phyloP scores from a whole-genome alignment of 495 filamentous ascomycete genomes.

The Chaetomium fimeti region DNA sequence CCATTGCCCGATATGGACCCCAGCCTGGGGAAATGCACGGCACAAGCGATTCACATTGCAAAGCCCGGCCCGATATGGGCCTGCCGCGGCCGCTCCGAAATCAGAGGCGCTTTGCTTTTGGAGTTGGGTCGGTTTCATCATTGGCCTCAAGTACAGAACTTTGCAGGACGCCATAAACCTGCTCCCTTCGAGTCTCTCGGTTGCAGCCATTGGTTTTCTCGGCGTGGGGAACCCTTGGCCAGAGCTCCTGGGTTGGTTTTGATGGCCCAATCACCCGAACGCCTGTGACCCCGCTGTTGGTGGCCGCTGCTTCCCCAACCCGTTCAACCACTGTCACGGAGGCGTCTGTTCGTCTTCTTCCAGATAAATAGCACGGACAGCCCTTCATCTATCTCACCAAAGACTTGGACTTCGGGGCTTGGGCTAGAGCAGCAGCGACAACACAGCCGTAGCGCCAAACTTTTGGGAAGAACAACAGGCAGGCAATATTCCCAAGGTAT shows the following conservation, averaged over 20 bases:
- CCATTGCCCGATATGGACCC: not conserved
- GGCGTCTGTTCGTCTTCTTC: conserved; percentile 15
- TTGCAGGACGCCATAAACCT: conserved; percentile 10
- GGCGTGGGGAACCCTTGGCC: conserved; percentile 35
- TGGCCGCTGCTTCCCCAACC: conserved; percentile 28
- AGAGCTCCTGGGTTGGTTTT: conserved; percentile 20
- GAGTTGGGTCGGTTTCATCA: conserved; percentile 19
- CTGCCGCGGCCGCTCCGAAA: not conserved
- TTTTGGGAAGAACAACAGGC: not conserved
- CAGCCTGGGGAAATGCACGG: not conserved
- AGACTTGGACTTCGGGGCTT: not conserved
- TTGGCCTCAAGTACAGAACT: not conserved
- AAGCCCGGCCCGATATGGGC: conserved; percentile 11
- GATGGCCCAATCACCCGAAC: conserved; percentile 33
- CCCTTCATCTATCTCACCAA: conserved; percentile 6
- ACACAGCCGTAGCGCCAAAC: not conserved
- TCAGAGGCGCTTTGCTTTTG: not conserved
- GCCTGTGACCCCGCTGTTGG: conserved; percentile 36
- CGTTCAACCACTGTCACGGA: conserved; percentile 3
- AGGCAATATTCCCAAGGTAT: too few relatives aligned
- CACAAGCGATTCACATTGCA: not conserved
- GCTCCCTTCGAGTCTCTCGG: conserved; percentile 4
- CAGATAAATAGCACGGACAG: conserved; percentile 24
- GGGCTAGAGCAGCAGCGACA: conserved; percentile 9
- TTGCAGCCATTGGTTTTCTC: conserved; percentile 32